Evolutionary conservation across 495 filamentous ascomycete genomes (phyloP).

Genomic region (Aspergillus bertholletiae): DNA sequence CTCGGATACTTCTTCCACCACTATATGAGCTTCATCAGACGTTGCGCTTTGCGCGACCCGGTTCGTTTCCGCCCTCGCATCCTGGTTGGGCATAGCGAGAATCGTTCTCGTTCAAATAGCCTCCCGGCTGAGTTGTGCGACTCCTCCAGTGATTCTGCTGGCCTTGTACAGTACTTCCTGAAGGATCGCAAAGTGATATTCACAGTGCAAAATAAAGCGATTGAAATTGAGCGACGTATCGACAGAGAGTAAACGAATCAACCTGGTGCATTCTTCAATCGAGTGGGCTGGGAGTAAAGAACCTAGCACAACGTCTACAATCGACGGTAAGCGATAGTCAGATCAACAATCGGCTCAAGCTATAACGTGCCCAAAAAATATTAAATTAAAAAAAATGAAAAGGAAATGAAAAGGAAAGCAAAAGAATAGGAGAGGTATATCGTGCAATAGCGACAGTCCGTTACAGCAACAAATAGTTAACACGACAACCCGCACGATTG

Average conservation of each 20-base stretch:
- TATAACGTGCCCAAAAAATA: not conserved
- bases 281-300: not conserved
- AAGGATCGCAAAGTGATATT: not conserved
- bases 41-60: not conserved
- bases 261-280: not conserved
- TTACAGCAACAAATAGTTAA: not conserved
- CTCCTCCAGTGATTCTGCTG: not conserved
- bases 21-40: not conserved
- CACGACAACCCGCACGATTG: not conserved
- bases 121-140: not conserved
- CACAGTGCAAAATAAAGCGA: not conserved
- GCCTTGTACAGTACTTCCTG: not conserved
- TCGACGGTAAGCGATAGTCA: not conserved
- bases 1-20: not conserved
- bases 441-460: conserved; percentile 2
- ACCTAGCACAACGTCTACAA: not conserved
- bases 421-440: not conserved
- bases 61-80: conserved; percentile 1
- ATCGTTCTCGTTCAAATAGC: not conserved
- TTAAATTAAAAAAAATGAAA: too few species aligned
- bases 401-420: not conserved
- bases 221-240: not conserved
- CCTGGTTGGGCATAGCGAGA: conserved; percentile 3
- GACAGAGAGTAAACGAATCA: not conserved
- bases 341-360: not conserved